Conservation (phyloP, 2,329 filamentous ascomycete species). For the Aaosphaeria pasadenensis region DNA sequence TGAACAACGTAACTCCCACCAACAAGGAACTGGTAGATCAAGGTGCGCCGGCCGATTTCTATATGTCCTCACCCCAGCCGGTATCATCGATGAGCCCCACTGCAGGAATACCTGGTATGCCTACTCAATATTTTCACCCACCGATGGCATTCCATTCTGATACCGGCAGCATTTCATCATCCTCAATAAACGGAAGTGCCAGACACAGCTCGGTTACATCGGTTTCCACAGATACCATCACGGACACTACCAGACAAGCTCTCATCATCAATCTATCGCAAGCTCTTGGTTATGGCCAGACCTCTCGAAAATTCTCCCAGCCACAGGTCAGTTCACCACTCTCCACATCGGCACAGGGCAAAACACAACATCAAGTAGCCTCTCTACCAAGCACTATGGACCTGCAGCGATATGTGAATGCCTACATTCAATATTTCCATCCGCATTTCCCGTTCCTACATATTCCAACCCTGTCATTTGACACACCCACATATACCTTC, state of each 20-base stretch:
- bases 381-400: slow-evolving; percentile 77
- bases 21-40: slow-evolving; percentile 67
- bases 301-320: slow-evolving; percentile 58
- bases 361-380: slow-evolving; percentile 45
- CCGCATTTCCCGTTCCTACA: slow-evolving; percentile 95
- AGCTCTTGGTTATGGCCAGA: slow-evolving; percentile 52
- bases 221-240: slow-evolving; percentile 63
- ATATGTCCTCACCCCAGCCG: slow-evolving; percentile 75
- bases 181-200: slow-evolving; percentile 67
- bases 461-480: slow-evolving; percentile 86
- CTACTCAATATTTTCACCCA: slow-evolving; percentile 60
- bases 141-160: slow-evolving; percentile 69
- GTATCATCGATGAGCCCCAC: slow-evolving; percentile 69
- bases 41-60: slow-evolving; percentile 65
- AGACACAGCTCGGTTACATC: slow-evolving; percentile 59
- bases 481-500: slow-evolving; percentile 65
- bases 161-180: slow-evolving; percentile 59
- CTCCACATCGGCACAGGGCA: slow-evolving; percentile 34
- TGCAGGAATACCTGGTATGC: slow-evolving; percentile 64
- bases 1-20: slow-evolving; percentile 63
- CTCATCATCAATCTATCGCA: slow-evolving; percentile 61
- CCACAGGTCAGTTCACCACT: slow-evolving; percentile 54
- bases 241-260: slow-evolving; percentile 63
- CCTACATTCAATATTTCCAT: slow-evolving; percentile 90
- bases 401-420: slow-evolving; percentile 83